Conservation (phyloP, 2,329 filamentous ascomycete species). For the Pseudopyrenochaeta lycopersici region DNA sequence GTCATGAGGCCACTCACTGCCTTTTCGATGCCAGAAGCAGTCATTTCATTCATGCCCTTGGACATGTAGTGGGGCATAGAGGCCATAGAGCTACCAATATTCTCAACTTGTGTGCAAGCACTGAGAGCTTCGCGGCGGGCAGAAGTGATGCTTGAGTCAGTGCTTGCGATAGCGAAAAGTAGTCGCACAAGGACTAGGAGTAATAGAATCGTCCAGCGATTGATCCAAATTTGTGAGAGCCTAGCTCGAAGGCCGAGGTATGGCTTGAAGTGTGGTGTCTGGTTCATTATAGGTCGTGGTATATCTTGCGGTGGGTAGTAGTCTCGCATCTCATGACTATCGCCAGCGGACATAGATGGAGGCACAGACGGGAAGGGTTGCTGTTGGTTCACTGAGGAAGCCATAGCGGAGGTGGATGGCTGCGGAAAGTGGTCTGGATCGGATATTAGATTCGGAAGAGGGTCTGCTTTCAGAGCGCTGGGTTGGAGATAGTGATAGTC, state of each 20-base stretch:
- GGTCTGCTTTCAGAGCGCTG: slow-evolving; percentile 3
- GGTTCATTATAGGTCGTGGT: slow-evolving; percentile 67
- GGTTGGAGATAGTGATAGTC: slow-evolving; percentile 6
- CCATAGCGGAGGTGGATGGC: slow-evolving; percentile 49
- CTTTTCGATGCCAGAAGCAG: slow-evolving; percentile 80
- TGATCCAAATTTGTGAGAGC: slow-evolving; percentile 96
- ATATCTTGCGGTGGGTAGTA: slow-evolving; percentile 65
- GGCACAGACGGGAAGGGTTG: slow-evolving; percentile 63
- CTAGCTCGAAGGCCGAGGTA: slow-evolving; percentile 90
- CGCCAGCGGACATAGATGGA: slow-evolving; percentile 68
- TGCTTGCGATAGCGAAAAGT: slow-evolving; percentile 75
- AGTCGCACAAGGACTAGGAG: slow-evolving; percentile 84
- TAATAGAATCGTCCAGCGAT: slow-evolving; percentile 93
- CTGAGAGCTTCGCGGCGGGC: slow-evolving; percentile 84
- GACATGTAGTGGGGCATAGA: slow-evolving; percentile 98
- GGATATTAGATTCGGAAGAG: slow-evolving; percentile 39
- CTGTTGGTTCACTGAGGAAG: slow-evolving; percentile 62
- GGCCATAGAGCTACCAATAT: slow-evolving; percentile 91
- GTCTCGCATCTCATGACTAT: slow-evolving; percentile 67
- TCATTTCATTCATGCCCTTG: slow-evolving; percentile 84
- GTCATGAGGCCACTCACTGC: slow-evolving; percentile 81
- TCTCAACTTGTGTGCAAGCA: slow-evolving; percentile 91
- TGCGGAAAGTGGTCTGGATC: slow-evolving; percentile 42
- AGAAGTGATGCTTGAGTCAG: slow-evolving; percentile 77
- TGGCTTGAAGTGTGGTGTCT: slow-evolving; percentile 78